Evolutionary conservation across 2,329 filamentous ascomycete species (phyloP).

Genomic region (Neurospora sp.): DNA sequence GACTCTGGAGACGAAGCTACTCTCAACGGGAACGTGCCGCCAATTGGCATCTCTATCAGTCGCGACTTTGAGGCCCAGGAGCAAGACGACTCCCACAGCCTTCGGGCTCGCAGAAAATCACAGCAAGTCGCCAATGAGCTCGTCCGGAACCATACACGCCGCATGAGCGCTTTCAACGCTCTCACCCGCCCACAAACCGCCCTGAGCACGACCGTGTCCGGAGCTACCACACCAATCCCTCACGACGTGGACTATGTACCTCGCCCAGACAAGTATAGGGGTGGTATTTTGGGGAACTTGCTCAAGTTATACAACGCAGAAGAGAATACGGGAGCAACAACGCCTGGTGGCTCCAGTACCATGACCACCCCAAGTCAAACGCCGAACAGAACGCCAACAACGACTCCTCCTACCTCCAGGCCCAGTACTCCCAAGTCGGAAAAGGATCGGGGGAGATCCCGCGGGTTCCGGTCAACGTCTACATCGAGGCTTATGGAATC

Average conservation of each 20-base stretch:
- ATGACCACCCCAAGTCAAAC: conserved; percentile 34
- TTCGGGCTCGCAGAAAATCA: conserved; percentile 9
- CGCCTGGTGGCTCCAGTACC: conserved; percentile 27
- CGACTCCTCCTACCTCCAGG: conserved; percentile 30
- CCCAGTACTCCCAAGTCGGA: conserved; percentile 23
- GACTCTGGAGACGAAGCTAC: conserved; percentile 7
- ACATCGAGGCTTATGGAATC: conserved; percentile 44
- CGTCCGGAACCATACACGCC: conserved; percentile 14
- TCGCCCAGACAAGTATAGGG: conserved; percentile 56
- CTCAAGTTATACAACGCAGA: conserved; percentile 56
- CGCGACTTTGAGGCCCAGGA: conserved; percentile 5
- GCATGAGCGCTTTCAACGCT: conserved; percentile 11
- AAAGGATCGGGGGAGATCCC: conserved; percentile 28
- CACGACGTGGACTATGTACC: conserved; percentile 54
- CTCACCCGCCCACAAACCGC: conserved; percentile 25
- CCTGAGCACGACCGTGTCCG: conserved; percentile 27
- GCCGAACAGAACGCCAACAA: conserved; percentile 30
- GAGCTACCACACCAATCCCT: conserved; percentile 37
- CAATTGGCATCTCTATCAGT: not conserved
- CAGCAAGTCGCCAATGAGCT: conserved; percentile 15
- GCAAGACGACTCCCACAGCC: not conserved
- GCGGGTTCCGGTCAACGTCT: conserved; percentile 34
- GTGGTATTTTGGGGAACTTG: conserved; percentile 62
- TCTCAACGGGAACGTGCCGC: conserved; percentile 1
- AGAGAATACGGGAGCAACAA: conserved; percentile 22